A percentile compares a stretch with the other conserved stretches of the same genome.
Evolutionary conservation across 2,329 filamentous ascomycete species (phyloP).

Genomic region (Sporothrix pseudoabietina): DNA sequence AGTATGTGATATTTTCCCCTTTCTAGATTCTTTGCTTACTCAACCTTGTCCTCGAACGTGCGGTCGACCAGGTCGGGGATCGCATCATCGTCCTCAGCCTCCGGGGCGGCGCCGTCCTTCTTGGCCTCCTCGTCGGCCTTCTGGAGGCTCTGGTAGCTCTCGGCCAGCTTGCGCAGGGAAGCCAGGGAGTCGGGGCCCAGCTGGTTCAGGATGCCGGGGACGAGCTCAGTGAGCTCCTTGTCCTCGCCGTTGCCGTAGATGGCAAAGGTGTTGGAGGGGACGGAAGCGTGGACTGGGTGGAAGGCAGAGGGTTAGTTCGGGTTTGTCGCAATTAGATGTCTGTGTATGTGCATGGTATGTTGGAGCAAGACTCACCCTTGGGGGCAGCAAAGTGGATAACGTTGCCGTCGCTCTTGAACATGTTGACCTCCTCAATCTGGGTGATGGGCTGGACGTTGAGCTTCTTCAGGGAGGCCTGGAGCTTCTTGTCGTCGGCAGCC

Average conservation of each 20-base stretch:
- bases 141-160: slow-evolving; percentile 99
- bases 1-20: neutral
- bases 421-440: slow-evolving; percentile 99
- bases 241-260: slow-evolving; percentile 99
- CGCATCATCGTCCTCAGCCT: slow-evolving; percentile 81
- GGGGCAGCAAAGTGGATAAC: slow-evolving; percentile 99
- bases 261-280: slow-evolving; percentile 98
- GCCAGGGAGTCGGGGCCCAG: slow-evolving; percentile 97
- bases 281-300: slow-evolving; percentile 85
- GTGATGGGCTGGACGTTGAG: slow-evolving; percentile 99
- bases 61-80: slow-evolving; percentile 97
- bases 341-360: no score
- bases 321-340: neutral
- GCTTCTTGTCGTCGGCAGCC: slow-evolving; percentile 99
- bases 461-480: slow-evolving; percentile 97
- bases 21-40: slow-evolving; percentile 56
- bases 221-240: slow-evolving; percentile 99
- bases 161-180: slow-evolving; percentile 95
- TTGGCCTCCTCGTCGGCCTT: slow-evolving; percentile 77
- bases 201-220: slow-evolving; percentile 99
- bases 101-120: slow-evolving; percentile 76
- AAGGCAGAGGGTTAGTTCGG: slow-evolving; percentile 13
- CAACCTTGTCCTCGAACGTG: slow-evolving; percentile 97
- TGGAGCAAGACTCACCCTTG: slow-evolving; percentile 70
- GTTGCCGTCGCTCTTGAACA: slow-evolving; percentile 99